phyloP scores from a whole-genome alignment of 805 yeast species.

The Kodamaea neixiangensis region DNA sequence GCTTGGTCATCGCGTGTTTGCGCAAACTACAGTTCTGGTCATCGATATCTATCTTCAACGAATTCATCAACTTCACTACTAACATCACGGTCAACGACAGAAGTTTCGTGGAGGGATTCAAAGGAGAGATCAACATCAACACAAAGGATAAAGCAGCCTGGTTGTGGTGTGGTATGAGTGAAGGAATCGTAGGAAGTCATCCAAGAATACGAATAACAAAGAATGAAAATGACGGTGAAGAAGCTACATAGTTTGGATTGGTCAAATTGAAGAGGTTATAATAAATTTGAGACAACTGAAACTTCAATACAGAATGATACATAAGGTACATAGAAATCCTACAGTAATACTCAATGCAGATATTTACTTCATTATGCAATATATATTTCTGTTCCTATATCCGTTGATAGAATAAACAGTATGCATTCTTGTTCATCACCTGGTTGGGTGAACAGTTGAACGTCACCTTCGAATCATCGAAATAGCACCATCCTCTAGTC shows the following conservation, averaged over 20 bases:
- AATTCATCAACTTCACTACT: slow-evolving; percentile 74
- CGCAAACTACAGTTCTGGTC: slow-evolving; percentile 88
- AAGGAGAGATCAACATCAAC: slow-evolving; percentile 58
- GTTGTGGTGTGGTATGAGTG: slow-evolving; percentile 67
- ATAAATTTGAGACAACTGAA: neutral
- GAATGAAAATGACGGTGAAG: slow-evolving; percentile 1
- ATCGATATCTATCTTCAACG: slow-evolving; percentile 81
- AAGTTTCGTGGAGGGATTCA: slow-evolving; percentile 77
- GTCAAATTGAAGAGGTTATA: neutral
- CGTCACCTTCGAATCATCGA: slow-evolving; percentile 75
- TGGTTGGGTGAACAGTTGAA: slow-evolving; percentile 49
- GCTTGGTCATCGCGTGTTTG: slow-evolving; percentile 82
- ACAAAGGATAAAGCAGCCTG: slow-evolving; percentile 51
- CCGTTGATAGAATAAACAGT: slow-evolving; percentile 73
- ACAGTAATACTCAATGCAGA: no score
- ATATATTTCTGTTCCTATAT: slow-evolving; percentile 13
- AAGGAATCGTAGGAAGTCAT: slow-evolving; percentile 57
- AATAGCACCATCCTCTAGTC: slow-evolving; percentile 71
- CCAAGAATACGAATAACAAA: slow-evolving; percentile 46
- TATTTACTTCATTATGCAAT: no score
- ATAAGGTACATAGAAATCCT: no score
- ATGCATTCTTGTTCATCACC: slow-evolving; percentile 74
- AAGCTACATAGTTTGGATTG: neutral
- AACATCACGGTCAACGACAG: slow-evolving; percentile 82
- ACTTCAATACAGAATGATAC: neutral